A percentile compares a stretch with the other conserved stretches of the same genome.
phyloP scores from a whole-genome alignment of 2,329 filamentous ascomycete genomes.

The Venturia oleaginea region DNA sequence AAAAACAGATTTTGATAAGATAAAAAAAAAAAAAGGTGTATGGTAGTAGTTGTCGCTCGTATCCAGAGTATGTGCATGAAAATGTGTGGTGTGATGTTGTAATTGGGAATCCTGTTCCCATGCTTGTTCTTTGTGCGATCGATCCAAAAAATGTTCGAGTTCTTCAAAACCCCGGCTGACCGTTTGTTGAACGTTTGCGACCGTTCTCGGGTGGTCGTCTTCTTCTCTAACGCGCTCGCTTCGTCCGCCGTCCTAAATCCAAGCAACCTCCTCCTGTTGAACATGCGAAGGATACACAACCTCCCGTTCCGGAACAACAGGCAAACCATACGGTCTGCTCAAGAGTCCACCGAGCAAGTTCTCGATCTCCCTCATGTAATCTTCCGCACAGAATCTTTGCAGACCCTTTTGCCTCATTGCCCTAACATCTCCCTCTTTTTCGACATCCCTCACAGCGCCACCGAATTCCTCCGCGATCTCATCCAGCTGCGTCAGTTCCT shows the following conservation, averaged over 20 bases:
- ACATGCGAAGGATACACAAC: background rate
- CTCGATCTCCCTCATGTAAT: slow-evolving; percentile 71
- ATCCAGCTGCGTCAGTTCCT: slow-evolving; percentile 83
- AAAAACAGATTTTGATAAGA: background rate
- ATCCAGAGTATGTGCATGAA: background rate
- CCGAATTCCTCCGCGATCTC: slow-evolving; percentile 88
- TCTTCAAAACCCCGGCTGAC: background rate
- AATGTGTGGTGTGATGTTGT: background rate
- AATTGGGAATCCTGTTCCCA: background rate
- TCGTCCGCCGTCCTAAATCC: background rate
- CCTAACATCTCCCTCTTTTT: slow-evolving; percentile 64
- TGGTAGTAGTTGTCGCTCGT: background rate
- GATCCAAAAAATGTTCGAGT: background rate
- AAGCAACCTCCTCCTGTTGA: background rate
- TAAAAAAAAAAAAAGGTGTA: background rate
- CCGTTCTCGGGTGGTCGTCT: background rate
- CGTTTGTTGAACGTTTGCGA: too few relatives aligned
- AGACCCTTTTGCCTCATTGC: slow-evolving; percentile 63
- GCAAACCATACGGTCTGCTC: background rate
- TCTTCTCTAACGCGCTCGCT: background rate
- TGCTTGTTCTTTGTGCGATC: background rate
- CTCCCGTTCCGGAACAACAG: background rate
- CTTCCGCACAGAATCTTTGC: slow-evolving; percentile 63
- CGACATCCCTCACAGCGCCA: slow-evolving; percentile 45
- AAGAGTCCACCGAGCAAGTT: background rate